phyloP scores from a whole-genome alignment of 1,139 yeast genomes.

The Suhomyces taliae region DNA sequence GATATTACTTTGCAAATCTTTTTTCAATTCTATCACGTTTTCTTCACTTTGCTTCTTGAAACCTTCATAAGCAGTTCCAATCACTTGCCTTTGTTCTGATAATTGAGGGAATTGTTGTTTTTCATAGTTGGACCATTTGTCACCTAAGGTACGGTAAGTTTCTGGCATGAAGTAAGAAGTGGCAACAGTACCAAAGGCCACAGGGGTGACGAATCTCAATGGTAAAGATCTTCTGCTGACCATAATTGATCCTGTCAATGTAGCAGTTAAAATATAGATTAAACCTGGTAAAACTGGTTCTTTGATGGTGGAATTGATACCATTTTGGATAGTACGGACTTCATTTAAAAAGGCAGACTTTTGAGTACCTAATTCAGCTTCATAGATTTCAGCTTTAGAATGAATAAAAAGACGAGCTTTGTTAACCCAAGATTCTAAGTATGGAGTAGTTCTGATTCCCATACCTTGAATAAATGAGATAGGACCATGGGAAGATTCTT shows the following conservation, averaged over 20 bases:
- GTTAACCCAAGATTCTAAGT: conserved; percentile 43
- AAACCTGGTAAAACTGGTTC: conserved; percentile 56
- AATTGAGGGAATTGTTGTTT: conserved; percentile 14
- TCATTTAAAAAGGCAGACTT: conserved; percentile 48
- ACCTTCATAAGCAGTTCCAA: conserved; percentile 14
- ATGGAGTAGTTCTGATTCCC: conserved; percentile 50
- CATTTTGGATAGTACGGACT: conserved; percentile 24
- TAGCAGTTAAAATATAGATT: conserved; percentile 53
- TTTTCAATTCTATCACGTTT: conserved; percentile 2
- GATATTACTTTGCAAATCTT: conserved; percentile 2
- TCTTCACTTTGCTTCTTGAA: conserved; percentile 15
- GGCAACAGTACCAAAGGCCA: conserved; percentile 47
- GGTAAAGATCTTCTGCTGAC: conserved; percentile 49
- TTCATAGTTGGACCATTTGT: conserved; percentile 13
- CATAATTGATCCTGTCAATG: conserved; percentile 57
- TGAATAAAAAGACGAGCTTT: conserved; percentile 36
- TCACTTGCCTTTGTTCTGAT: conserved; percentile 15
- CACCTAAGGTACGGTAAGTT: conserved; percentile 22
- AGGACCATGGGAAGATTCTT: conserved; percentile 44
- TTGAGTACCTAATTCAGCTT: conserved; percentile 48
- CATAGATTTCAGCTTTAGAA: conserved; percentile 35
- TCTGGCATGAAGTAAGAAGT: conserved; percentile 39
- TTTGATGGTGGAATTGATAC: conserved; percentile 26
- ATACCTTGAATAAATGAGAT: conserved; percentile 51
- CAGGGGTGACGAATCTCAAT: conserved; percentile 51